Percentiles rank a stretch among this genome's conserved stretches.
Evolutionary conservation across 2,329 filamentous ascomycete species (phyloP).

Genomic region (Dactylonectria macrodidyma): DNA sequence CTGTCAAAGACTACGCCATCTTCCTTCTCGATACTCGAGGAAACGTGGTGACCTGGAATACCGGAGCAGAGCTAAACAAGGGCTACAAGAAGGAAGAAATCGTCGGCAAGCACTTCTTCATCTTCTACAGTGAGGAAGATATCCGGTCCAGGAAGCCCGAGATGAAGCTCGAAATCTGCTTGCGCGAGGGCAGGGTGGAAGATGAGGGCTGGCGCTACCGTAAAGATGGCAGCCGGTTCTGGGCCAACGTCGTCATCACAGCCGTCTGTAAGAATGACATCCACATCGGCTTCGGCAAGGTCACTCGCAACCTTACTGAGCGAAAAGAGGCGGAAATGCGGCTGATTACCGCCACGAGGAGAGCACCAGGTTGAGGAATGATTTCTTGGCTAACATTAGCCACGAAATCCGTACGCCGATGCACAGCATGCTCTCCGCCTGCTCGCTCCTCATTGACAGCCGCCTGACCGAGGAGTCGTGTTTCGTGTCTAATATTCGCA

Average conservation of each 20-base stretch:
- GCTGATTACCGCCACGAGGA: slow-evolving; percentile 71
- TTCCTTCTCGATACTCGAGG: no score
- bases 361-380: slow-evolving; percentile 73
- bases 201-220: slow-evolving; percentile 73
- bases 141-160: slow-evolving; percentile 63
- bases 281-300: slow-evolving; percentile 71
- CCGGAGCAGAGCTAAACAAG: no score
- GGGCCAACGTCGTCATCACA: slow-evolving; percentile 73
- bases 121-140: slow-evolving; percentile 69
- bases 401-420: slow-evolving; percentile 77
- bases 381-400: slow-evolving; percentile 75
- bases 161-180: slow-evolving; percentile 66
- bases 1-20: no score
- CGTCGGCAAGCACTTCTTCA: slow-evolving; percentile 70
- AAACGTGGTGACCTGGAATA: no score
- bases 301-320: slow-evolving; percentile 71
- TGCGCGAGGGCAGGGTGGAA: slow-evolving; percentile 68
- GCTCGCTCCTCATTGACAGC: slow-evolving; percentile 70
- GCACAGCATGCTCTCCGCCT: slow-evolving; percentile 74
- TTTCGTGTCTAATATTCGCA: no score
- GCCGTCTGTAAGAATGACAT: slow-evolving; percentile 66
- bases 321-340: slow-evolving; percentile 67
- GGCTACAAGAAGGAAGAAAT: no score
- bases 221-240: slow-evolving; percentile 71
- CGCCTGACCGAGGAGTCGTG: slow-evolving; percentile 64